These are phyloP conservation scores for Leucoagaricus sp. DNA, from an alignment of 1,284 basidiomycete genomes.

Conservation along the genomic window DNA sequence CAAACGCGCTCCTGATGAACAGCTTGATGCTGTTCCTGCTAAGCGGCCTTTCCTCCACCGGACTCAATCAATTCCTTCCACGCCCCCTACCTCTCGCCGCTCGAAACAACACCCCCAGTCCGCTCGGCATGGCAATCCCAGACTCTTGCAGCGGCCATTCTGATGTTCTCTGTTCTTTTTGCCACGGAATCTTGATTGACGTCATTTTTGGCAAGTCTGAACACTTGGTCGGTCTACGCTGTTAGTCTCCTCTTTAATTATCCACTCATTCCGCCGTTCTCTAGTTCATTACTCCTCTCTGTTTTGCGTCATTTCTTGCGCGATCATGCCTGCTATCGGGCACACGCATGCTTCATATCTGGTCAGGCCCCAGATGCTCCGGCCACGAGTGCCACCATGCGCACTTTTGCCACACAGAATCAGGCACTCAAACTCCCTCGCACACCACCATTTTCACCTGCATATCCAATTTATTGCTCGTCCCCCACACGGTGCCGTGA, in stretches of 20 bases:
- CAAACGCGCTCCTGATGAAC: slow-evolving; percentile 41
- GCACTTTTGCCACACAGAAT: background rate
- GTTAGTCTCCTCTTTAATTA: background rate
- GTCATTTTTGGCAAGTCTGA: slow-evolving; percentile 9
- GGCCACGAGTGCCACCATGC: background rate
- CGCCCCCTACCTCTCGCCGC: slow-evolving; percentile 1
- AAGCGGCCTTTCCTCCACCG: slow-evolving; percentile 17
- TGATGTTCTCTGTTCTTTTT: slow-evolving; percentile 11
- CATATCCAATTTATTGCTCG: background rate
- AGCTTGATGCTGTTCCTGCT: slow-evolving; percentile 9
- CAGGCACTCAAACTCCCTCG: background rate
- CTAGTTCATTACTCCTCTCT: slow-evolving; percentile 11
- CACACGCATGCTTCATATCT: background rate
- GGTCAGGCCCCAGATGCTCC: background rate
- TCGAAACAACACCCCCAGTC: slow-evolving; percentile 6
- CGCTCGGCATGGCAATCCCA: slow-evolving; percentile 8
- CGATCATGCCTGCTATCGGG: background rate
- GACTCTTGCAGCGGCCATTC: slow-evolving; percentile 9
- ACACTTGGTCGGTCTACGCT: slow-evolving; percentile 9
- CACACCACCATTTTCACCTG: background rate
- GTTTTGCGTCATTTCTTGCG: background rate
- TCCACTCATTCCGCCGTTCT: slow-evolving; percentile 1
- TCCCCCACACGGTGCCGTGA: slow-evolving; percentile 1
- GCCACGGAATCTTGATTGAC: slow-evolving; percentile 12
- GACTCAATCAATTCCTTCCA: slow-evolving; percentile 8